Evolutionary conservation across 768 basidiomycete species (phyloP).

Genomic region (Crucibulum laeve): DNA sequence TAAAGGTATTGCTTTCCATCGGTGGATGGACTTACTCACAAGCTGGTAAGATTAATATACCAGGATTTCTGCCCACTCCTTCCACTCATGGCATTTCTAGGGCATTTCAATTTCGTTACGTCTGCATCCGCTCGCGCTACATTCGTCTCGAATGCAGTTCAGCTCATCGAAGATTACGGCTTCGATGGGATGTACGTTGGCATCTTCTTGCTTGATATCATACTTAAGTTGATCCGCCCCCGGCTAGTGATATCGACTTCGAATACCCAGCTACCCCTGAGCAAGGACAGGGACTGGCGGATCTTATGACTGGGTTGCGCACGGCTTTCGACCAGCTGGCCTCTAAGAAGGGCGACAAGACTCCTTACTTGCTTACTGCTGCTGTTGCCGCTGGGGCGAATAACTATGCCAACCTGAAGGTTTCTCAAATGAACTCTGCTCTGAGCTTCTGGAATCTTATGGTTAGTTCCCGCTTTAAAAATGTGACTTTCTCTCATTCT

Average conservation of each 20-base stretch:
- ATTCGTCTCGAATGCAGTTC: conserved; percentile 60
- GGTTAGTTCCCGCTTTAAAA: conserved; percentile 30
- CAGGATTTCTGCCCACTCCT: background rate
- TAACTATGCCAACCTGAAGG: conserved; percentile 53
- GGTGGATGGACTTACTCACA: conserved; percentile 73
- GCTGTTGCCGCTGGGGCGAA: conserved; percentile 61
- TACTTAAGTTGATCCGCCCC: conserved; percentile 1
- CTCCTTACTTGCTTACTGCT: conserved; percentile 56
- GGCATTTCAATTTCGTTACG: conserved; percentile 65
- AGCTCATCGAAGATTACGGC: conserved; percentile 68
- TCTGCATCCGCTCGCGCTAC: conserved; percentile 41
- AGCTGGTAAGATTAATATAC: conserved; percentile 24
- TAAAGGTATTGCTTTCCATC: conserved; percentile 49
- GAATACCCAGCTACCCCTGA: conserved; percentile 63
- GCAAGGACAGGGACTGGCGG: conserved; percentile 64
- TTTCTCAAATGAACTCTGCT: conserved; percentile 61
- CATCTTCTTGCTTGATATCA: background rate
- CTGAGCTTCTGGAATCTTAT: conserved; percentile 81
- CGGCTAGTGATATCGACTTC: conserved; percentile 66
- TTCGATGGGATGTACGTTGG: conserved; percentile 68
- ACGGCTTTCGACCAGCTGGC: conserved; percentile 58
- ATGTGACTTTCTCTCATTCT: background rate
- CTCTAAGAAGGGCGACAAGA: conserved; percentile 52
- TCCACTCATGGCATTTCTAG: conserved; percentile 16
- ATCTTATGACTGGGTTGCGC: conserved; percentile 59